Percentiles rank a stretch among this genome's conserved stretches.
Conservation (phyloP, 768 basidiomycete genomes). For the Amanita muscaria region DNA sequence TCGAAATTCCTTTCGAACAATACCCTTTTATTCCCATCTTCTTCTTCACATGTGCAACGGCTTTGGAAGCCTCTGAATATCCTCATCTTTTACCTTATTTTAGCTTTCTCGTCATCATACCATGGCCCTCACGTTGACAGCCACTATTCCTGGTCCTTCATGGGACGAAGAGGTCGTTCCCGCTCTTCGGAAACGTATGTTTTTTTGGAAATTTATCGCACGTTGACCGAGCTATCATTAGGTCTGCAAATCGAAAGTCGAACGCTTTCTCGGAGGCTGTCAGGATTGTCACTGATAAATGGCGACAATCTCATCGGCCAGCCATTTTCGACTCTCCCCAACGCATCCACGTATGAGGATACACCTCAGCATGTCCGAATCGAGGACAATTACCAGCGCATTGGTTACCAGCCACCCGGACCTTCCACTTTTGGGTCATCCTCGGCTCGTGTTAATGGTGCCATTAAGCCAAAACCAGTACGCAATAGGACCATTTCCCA, state of each 20-base stretch:
- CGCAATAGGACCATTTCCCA: slow-evolving; percentile 62
- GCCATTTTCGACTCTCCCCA: slow-evolving; percentile 16
- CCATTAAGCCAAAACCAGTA: slow-evolving; percentile 27
- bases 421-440: slow-evolving; percentile 15
- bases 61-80: not conserved
- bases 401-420: not conserved
- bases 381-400: slow-evolving; percentile 6
- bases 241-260: slow-evolving; percentile 78
- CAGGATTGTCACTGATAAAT: slow-evolving; percentile 59
- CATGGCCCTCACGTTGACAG: slow-evolving; percentile 38
- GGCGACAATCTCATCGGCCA: slow-evolving; percentile 29
- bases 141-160: slow-evolving; percentile 37
- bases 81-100: slow-evolving; percentile 1
- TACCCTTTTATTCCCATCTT: not conserved
- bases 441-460: not conserved
- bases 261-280: slow-evolving; percentile 68
- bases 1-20: not conserved
- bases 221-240: slow-evolving; percentile 21
- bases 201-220: slow-evolving; percentile 4
- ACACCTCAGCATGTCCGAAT: slow-evolving; percentile 4
- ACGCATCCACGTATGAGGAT: slow-evolving; percentile 6
- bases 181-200: slow-evolving; percentile 67
- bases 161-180: slow-evolving; percentile 86
- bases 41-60: not conserved
- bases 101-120: slow-evolving; percentile 6